phyloP scores from a whole-genome alignment of 192 early-diverging fungal species.

The Coemansia sp. region DNA sequence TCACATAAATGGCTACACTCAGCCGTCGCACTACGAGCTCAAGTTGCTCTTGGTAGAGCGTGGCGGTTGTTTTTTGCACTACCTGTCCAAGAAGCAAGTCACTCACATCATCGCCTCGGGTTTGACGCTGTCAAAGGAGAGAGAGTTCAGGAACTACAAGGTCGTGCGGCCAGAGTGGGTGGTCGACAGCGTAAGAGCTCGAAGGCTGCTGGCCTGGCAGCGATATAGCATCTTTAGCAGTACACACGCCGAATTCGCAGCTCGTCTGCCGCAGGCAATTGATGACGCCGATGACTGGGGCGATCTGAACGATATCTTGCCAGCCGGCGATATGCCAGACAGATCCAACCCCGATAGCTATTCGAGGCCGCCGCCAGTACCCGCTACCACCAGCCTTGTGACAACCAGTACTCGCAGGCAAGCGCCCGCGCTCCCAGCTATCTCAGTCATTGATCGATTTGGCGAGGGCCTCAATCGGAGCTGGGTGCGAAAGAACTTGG shows the following conservation, averaged over 20 bases:
- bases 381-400: neutral
- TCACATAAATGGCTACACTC: conserved; percentile 74
- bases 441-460: conserved; percentile 33
- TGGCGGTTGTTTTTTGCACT: conserved; percentile 59
- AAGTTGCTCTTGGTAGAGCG: conserved; percentile 59
- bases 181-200: conserved; percentile 64
- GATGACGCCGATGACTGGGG: neutral
- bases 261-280: neutral
- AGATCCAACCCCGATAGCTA: neutral
- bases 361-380: neutral
- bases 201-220: conserved; percentile 68
- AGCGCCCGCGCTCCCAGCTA: neutral
- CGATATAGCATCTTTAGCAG: conserved; percentile 45
- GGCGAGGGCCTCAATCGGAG: conserved; percentile 39
- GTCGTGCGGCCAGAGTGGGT: conserved; percentile 81
- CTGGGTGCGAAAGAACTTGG: conserved; percentile 47
- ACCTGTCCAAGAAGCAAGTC: conserved; percentile 61
- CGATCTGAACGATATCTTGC: neutral
- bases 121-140: conserved; percentile 66
- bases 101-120: conserved; percentile 73
- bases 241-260: neutral
- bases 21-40: conserved; percentile 58
- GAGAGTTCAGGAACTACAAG: conserved; percentile 67
- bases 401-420: neutral
- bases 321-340: neutral